These are phyloP conservation scores for Plectosphaerella plurivora DNA, from an alignment of 2,329 filamentous ascomycete species.

Conservation along the genomic window DNA sequence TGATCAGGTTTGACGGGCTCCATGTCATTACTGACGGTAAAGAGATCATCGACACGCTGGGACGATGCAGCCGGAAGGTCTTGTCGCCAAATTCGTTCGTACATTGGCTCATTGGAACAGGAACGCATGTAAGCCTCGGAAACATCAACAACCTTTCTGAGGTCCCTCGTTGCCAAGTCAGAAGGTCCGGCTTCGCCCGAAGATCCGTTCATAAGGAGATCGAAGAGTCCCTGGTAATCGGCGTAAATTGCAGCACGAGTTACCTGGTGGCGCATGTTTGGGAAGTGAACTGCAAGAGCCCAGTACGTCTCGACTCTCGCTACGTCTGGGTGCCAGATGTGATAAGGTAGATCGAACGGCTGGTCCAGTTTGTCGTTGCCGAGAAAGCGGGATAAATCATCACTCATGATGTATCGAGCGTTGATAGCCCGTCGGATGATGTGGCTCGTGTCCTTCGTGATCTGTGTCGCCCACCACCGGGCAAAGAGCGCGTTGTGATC, in stretches of 20 bases:
- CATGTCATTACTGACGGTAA: background rate
- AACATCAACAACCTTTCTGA: background rate
- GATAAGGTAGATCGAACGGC: background rate
- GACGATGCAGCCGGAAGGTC: too few relatives aligned
- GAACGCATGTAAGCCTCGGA: background rate
- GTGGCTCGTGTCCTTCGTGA: background rate
- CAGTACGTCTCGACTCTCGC: background rate
- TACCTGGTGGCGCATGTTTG: background rate
- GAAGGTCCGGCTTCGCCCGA: background rate
- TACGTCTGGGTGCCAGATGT: conserved; percentile 1
- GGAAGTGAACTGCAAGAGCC: background rate
- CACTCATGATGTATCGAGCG: conserved; percentile 24
- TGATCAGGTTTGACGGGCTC: background rate
- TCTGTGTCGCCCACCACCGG: conserved; percentile 19
- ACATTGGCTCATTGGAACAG: background rate
- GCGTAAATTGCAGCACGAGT: background rate
- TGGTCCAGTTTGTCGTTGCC: background rate
- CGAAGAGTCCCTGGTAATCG: background rate
- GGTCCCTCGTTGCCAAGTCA: background rate
- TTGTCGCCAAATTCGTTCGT: too few relatives aligned
- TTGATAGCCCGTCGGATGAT: conserved; percentile 12
- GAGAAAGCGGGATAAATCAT: conserved; percentile 16
- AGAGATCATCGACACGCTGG: too few relatives aligned
- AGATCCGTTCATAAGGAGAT: background rate
- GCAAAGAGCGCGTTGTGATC: conserved; percentile 31